These are phyloP conservation scores for Fusarium secorum DNA, from an alignment of 2,329 filamentous ascomycete species.

Conservation along the genomic window DNA sequence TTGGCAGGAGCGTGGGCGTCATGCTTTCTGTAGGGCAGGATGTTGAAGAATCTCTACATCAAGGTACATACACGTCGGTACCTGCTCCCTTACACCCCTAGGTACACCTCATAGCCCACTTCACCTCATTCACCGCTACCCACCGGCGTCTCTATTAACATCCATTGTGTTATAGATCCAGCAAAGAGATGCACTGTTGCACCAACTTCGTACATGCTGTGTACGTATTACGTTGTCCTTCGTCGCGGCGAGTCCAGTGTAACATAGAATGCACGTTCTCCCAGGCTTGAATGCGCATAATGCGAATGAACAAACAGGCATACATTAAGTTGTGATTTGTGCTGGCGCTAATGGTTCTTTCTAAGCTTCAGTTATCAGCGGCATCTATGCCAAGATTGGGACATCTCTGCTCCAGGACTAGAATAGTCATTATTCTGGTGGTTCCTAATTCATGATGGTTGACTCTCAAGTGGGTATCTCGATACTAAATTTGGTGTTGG, in stretches of 20 bases:
- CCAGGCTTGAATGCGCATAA: background rate
- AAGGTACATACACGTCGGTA: background rate
- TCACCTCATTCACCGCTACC: constrained; percentile 18
- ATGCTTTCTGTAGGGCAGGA: constrained; percentile 7
- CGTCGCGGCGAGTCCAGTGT: constrained; percentile 8
- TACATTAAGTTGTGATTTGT: background rate
- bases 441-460: constrained; percentile 23
- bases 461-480: constrained; percentile 19
- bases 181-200: background rate
- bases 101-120: background rate
- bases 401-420: background rate
- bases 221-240: constrained; percentile 8
- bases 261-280: background rate
- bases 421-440: constrained; percentile 9
- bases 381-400: constrained; percentile 1
- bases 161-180: background rate
- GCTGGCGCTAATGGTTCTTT: background rate
- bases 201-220: constrained; percentile 35
- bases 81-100: background rate
- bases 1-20: constrained; percentile 23
- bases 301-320: background rate
- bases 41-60: constrained; percentile 3
- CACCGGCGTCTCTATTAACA: background rate
- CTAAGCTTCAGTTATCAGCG: background rate
- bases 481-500: constrained; percentile 7